A percentile compares a stretch with the other conserved stretches of the same genome.
phyloP scores from a whole-genome alignment of 371 early-diverging fungal species.

The Fennellomyces sp. region DNA sequence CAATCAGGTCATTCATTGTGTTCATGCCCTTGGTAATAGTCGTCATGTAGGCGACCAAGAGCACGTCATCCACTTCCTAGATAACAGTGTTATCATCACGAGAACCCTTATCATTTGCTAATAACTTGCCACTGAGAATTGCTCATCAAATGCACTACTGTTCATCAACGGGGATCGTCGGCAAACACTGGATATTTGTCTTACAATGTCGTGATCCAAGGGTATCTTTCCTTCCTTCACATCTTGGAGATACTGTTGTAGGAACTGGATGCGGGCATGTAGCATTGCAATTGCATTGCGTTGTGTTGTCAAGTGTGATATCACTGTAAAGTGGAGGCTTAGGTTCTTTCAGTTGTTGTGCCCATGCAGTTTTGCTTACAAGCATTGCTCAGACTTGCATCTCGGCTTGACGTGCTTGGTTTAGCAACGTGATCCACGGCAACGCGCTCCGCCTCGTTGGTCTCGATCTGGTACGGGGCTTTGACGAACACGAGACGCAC shows the following conservation, averaged over 20 bases:
- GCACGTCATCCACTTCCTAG: constrained; percentile 83
- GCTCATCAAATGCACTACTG: constrained; percentile 67
- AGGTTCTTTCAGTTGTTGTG: not conserved
- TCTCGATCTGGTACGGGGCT: constrained; percentile 75
- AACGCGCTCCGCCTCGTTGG: constrained; percentile 84
- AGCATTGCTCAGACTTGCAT: constrained; percentile 57
- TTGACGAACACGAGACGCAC: constrained; percentile 70
- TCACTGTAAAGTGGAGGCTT: constrained; percentile 33
- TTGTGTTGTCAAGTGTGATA: constrained; percentile 75
- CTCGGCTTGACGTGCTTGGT: constrained; percentile 54
- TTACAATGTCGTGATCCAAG: constrained; percentile 74
- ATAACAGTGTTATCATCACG: not conserved
- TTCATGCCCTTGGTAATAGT: constrained; percentile 80
- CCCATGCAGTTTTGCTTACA: constrained; percentile 42
- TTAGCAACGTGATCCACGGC: constrained; percentile 86
- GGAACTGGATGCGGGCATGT: constrained; percentile 66
- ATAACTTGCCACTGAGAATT: constrained; percentile 66
- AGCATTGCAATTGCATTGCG: constrained; percentile 86
- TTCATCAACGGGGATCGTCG: constrained; percentile 75
- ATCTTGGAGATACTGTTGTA: constrained; percentile 75
- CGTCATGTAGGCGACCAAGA: constrained; percentile 76
- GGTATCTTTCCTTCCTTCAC: constrained; percentile 66
- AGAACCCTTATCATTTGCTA: not conserved
- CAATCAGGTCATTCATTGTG: constrained; percentile 65
- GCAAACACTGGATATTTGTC: constrained; percentile 77